Evolutionary conservation across 768 basidiomycete species (phyloP).

Genomic region (Mycena rosella): DNA sequence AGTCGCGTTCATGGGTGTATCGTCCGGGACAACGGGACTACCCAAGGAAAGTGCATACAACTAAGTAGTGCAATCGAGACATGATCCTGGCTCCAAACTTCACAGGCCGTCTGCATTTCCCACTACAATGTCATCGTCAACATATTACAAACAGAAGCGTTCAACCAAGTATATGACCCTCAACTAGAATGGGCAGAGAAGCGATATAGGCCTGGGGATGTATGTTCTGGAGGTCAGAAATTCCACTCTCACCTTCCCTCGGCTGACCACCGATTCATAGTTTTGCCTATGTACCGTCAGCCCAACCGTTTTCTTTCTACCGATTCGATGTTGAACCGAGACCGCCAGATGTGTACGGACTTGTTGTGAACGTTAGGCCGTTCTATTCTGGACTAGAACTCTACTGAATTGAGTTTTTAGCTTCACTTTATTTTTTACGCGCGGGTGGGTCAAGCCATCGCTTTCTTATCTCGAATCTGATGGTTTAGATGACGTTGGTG

Average conservation of each 20-base stretch:
- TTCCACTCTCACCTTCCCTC: constrained; percentile 39
- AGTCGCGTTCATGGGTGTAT: neutral
- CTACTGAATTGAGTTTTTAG: neutral
- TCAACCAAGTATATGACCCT: neutral
- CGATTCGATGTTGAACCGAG: neutral
- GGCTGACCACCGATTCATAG: neutral
- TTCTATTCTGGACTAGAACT: constrained; percentile 6
- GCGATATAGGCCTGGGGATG: constrained; percentile 43
- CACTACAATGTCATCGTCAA: neutral
- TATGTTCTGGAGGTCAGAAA: neutral
- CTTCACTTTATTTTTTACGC: neutral
- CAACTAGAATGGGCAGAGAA: neutral
- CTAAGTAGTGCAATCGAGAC: neutral
- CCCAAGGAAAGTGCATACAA: constrained; percentile 5
- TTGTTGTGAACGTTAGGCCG: constrained; percentile 53
- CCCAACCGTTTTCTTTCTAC: neutral
- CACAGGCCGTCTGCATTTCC: constrained; percentile 1
- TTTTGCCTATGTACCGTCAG: neutral
- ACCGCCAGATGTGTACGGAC: neutral
- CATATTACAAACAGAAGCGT: neutral
- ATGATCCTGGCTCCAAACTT: neutral
- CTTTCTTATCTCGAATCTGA: too few species aligned
- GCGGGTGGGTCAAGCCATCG: neutral
- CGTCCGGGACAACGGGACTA: constrained; percentile 9
- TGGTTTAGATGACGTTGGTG: constrained; percentile 63